phyloP scores from a whole-genome alignment of 1,284 basidiomycete genomes.

The Takashimella koratensis region DNA sequence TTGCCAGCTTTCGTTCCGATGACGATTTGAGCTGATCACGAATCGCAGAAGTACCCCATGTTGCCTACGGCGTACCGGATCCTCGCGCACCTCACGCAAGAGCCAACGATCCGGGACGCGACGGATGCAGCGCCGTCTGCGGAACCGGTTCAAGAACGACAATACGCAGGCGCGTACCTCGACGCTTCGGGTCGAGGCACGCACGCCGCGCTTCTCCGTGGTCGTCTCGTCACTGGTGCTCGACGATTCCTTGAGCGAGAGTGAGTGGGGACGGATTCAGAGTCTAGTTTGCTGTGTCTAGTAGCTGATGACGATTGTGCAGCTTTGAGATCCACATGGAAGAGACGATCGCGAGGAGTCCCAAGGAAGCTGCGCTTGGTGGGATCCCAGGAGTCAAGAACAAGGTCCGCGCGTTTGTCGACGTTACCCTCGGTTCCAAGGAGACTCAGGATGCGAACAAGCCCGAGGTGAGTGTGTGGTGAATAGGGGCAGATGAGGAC shows the following conservation, averaged over 20 bases:
- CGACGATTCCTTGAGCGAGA: constrained; percentile 57
- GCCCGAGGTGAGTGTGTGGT: constrained; percentile 63
- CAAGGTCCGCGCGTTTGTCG: constrained; percentile 80
- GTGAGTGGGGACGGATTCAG: constrained; percentile 38
- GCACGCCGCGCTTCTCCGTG: constrained; percentile 26
- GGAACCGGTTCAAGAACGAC: constrained; percentile 44
- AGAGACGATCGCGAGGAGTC: constrained; percentile 74
- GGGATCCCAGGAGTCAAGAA: constrained; percentile 87
- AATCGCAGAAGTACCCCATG: constrained; percentile 47
- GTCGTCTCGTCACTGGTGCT: constrained; percentile 38
- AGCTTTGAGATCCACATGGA: constrained; percentile 80
- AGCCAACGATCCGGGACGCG: constrained; percentile 50
- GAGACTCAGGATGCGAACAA: constrained; percentile 78
- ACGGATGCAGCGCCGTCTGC: constrained; percentile 6
- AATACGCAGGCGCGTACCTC: constrained; percentile 53
- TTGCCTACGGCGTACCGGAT: constrained; percentile 46
- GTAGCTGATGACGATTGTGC: no score
- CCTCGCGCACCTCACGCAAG: constrained; percentile 51
- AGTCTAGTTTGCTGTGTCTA: constrained; percentile 1
- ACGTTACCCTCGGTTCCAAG: constrained; percentile 57
- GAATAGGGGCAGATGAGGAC: no score
- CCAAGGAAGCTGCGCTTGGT: constrained; percentile 81
- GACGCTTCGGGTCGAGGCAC: constrained; percentile 15
- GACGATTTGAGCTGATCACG: constrained; percentile 12
- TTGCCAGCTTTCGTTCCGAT: no score